These are phyloP conservation scores for Geopyxis carbonaria DNA, from an alignment of 495 filamentous ascomycete genomes.

Conservation along the genomic window DNA sequence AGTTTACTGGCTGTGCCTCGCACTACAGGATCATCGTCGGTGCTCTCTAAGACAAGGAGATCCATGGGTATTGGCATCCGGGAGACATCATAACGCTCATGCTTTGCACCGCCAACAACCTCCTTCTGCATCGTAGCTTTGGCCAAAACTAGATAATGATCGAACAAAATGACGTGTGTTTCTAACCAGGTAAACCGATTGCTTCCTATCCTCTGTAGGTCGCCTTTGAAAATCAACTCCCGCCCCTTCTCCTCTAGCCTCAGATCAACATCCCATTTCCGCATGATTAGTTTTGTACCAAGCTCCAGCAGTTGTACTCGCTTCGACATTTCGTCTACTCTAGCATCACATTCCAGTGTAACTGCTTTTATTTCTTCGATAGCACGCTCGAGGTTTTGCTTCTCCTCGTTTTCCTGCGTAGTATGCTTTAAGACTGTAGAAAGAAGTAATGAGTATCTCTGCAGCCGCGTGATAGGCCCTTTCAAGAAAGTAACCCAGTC, in stretches of 20 bases:
- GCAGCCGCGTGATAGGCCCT: slow-evolving; percentile 77
- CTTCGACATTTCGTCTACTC: slow-evolving; percentile 85
- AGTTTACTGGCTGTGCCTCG: slow-evolving; percentile 32
- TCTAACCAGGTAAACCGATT: slow-evolving; percentile 84
- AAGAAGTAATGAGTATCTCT: slow-evolving; percentile 75
- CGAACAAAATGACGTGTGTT: slow-evolving; percentile 81
- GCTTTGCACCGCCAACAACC: slow-evolving; percentile 43
- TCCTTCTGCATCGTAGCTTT: slow-evolving; percentile 59
- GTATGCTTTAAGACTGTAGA: slow-evolving; percentile 73
- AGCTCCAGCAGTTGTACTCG: slow-evolving; percentile 82
- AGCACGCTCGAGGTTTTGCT: slow-evolving; percentile 62
- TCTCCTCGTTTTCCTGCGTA: slow-evolving; percentile 71
- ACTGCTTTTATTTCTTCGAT: slow-evolving; percentile 92
- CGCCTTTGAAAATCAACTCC: slow-evolving; percentile 74
- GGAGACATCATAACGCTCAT: slow-evolving; percentile 86
- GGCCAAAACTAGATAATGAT: slow-evolving; percentile 87
- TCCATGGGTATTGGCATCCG: slow-evolving; percentile 97
- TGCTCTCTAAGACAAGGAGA: slow-evolving; percentile 75
- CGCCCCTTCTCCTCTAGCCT: slow-evolving; percentile 84
- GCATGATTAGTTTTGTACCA: slow-evolving; percentile 58
- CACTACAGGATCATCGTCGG: slow-evolving; percentile 74
- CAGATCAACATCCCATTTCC: slow-evolving; percentile 81
- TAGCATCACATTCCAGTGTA: slow-evolving; percentile 79
- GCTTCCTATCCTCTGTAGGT: slow-evolving; percentile 71
- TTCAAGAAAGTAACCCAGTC: slow-evolving; percentile 93